Evolutionary conservation across 441 rosid genomes (phyloP), one percentile per base, ranked within the genome.

Genomic region (Brassica hybrid): DNA sequence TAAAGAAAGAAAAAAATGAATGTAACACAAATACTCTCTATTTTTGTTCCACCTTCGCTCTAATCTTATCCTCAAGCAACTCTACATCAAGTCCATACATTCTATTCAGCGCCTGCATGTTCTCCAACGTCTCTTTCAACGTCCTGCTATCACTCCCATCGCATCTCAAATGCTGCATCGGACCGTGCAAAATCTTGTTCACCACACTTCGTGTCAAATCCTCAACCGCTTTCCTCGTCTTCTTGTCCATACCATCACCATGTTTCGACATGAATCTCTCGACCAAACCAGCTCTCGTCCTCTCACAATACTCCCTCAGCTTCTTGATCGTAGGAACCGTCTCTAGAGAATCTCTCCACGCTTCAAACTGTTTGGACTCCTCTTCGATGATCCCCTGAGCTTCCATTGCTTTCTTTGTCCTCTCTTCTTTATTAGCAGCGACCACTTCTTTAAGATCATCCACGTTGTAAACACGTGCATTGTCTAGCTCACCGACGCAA

Each of bases 381-480:
- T 91, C 94, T 1, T 81, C 25, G 38, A 93, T 91, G 65, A 95
- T 91, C 59, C 83, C 85, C 72, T 88, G 94, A 83, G 99, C 99
- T 84, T 95, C 99, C 96, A 85, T 89, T 21, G 97, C 97, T 82
- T 91, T 93, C 68, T 87, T 79, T 72, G 88, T 83, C 10, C 97
- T 87, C 69, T 93, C 99, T 86, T 95, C 98, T 84, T 91, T 93
- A 65, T 95, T 95, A 18, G 99, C 96, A 19, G 94, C 94, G 76
- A 95, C 99, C 4, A 95, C 99, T 83, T 95, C 99, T 81, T 91
- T 95, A 41, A 95, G 97, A 84, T 91, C 94, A 79, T 93, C 99
- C 3, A 95, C 98, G 70, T 95, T 95, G 85, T 90, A 95, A 68
- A 95, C 94, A n/a, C 83, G 84, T 4, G 85, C 87, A 63, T 75